A percentile compares a stretch with the other conserved stretches of the same genome.
These are phyloP conservation scores for Spizellomyces sp. DNA, from an alignment of 192 early-diverging fungal species.

Conservation along the genomic window DNA sequence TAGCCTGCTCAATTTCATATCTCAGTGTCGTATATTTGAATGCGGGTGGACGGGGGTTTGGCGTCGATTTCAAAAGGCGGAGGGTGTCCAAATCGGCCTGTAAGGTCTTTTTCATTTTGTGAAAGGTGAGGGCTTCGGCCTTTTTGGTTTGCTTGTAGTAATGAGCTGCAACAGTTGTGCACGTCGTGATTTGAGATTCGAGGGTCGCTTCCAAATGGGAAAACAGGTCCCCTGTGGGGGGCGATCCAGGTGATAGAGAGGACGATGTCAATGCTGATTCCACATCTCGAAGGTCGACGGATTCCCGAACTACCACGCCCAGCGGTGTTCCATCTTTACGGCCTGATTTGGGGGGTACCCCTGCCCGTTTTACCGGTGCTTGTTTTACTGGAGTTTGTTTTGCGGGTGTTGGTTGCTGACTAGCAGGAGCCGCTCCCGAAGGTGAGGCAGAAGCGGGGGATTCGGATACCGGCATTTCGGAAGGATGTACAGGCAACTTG, in stretches of 20 bases:
- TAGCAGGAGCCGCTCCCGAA: no score
- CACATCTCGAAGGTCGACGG: background rate
- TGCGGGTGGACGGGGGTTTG: conserved; percentile 47
- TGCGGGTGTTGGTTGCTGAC: no score
- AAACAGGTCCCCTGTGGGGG: conserved; percentile 45
- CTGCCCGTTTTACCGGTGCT: no score
- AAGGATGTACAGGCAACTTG: no score
- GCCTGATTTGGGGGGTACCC: no score
- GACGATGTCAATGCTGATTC: background rate
- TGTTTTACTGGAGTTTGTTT: no score
- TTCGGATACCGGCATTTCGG: no score
- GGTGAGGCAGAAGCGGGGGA: no score
- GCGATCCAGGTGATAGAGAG: conserved; percentile 20
- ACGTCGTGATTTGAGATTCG: conserved; percentile 56
- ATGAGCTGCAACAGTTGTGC: conserved; percentile 45
- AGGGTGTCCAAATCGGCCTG: conserved; percentile 57
- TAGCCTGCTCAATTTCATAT: conserved; percentile 53
- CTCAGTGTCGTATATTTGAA: conserved; percentile 60
- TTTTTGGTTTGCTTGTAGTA: conserved; percentile 53
- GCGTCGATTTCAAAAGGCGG: conserved; percentile 34
- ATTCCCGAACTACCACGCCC: conserved; percentile 10
- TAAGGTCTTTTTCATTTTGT: conserved; percentile 62
- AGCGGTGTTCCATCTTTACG: background rate
- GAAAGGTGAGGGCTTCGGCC: conserved; percentile 53
- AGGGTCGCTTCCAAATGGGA: conserved; percentile 51